Evolutionary conservation across 2,329 filamentous ascomycete genomes (phyloP), one percentile per base, ranked within the genome.

Genomic region (Fusarium bactridioides): DNA sequence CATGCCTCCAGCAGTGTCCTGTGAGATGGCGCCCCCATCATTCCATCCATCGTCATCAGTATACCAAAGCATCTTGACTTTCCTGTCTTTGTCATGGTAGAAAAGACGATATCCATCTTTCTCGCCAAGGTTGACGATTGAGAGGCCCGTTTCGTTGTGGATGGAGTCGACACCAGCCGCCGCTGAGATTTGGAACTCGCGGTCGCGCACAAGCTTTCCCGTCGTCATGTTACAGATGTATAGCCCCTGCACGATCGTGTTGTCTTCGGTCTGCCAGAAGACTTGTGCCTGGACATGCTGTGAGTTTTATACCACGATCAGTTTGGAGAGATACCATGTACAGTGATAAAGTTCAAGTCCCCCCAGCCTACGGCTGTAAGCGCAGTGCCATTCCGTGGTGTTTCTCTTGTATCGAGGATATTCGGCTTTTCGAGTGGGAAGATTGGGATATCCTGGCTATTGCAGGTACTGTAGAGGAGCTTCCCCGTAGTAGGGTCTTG

Each of bases 301-400:
- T 53, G 7, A 45, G 38, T 31, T n/a, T 21, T 4, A 5, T 4
- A 12, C 15, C 5, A 4, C 7, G 10, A 4, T 1, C 11, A 10
- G 15, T 5, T 4, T 9, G 12, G 2, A 23, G 25, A 21, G 8
- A 10, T 16, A 21, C 3, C 4, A 15, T 19, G 4, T 59, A 59
- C 63, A 23, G 40, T 37, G 25, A 50, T 35, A 8, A 27, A 33
- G 4, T 43, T 25, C 6, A 15, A 5, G 18, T 66, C 21, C 19
- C 62, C 57, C 63, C 63, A 66, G 12, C 63, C 63, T 31, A 56
- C 25, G 13, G n/a, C 63, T 23, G 63, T 33, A 16, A 66, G 31
- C 0, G 50, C 61, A 16, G 63, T 66, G 7, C 63, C 61, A 51
- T 66, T 66, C 0, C 53, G 43, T 0, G 61, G 63, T 1, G 43